A percentile compares a stretch with the other conserved stretches of the same genome.
These are phyloP conservation scores for Claviceps citrina DNA, from an alignment of 2,329 filamentous ascomycete species.

Conservation along the genomic window DNA sequence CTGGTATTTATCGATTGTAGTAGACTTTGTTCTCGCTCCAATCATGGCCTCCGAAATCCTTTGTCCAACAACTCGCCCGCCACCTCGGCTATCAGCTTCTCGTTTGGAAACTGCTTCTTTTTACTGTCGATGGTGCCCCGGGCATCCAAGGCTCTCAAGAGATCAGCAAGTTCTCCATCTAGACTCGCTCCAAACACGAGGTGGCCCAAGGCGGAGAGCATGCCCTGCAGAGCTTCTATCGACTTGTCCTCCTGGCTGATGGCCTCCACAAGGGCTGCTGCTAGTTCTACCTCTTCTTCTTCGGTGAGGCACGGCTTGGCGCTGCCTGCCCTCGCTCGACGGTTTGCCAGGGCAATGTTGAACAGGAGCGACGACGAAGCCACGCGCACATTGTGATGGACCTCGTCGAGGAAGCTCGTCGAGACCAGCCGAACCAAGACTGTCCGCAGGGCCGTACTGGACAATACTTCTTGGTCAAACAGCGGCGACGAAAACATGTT, in stretches of 20 bases:
- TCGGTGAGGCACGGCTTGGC: conserved; percentile 45
- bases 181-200: conserved; percentile 55
- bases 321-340: conserved; percentile 44
- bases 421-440: conserved; percentile 56
- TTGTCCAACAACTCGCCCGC: conserved; percentile 35
- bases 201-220: conserved; percentile 61
- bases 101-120: conserved; percentile 37
- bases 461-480: conserved; percentile 49
- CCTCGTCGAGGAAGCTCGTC: conserved; percentile 62
- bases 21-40: not conserved
- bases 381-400: conserved; percentile 58
- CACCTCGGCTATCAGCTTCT: conserved; percentile 42
- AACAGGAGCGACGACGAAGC: conserved; percentile 72
- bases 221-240: conserved; percentile 58
- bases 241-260: conserved; percentile 44
- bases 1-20: not conserved
- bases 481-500: conserved; percentile 69
- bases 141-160: conserved; percentile 67
- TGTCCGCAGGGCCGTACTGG: conserved; percentile 33
- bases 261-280: conserved; percentile 66
- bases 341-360: conserved; percentile 62
- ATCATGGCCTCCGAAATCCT: conserved; percentile 26
- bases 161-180: conserved; percentile 62
- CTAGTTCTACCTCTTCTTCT: conserved; percentile 62
- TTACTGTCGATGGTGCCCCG: conserved; percentile 45